Conservation (phyloP, 1,139 yeast species). For the Hanseniaspora sp. region DNA sequence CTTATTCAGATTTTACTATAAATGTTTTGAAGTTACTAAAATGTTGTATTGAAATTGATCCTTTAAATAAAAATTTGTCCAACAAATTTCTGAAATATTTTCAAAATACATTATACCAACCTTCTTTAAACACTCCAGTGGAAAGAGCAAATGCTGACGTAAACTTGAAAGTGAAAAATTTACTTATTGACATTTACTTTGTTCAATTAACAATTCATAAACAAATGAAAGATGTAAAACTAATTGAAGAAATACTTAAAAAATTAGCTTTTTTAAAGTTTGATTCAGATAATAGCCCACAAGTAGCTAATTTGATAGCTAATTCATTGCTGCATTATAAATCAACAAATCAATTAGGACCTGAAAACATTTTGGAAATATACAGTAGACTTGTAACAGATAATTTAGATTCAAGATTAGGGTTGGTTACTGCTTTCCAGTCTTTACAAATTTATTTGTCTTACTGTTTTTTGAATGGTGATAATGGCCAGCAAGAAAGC, state of each 20-base stretch:
- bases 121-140: slow-evolving; percentile 18
- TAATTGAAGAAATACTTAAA: slow-evolving; percentile 13
- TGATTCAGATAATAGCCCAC: slow-evolving; percentile 1
- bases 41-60: slow-evolving; percentile 22
- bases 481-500: too few species aligned
- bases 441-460: slow-evolving; percentile 6
- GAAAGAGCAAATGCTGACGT: slow-evolving; percentile 20
- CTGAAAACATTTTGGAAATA: slow-evolving; percentile 19
- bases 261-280: slow-evolving; percentile 2
- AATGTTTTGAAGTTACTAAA: slow-evolving; percentile 23
- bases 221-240: slow-evolving; percentile 22
- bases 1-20: slow-evolving; percentile 25
- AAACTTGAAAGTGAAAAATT: slow-evolving; percentile 24
- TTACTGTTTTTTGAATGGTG: background rate
- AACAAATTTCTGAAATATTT: slow-evolving; percentile 21
- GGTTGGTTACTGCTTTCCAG: slow-evolving; percentile 4
- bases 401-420: slow-evolving; percentile 12
- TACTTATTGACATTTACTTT: slow-evolving; percentile 22
- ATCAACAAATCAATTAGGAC: slow-evolving; percentile 14
- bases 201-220: slow-evolving; percentile 21
- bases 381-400: slow-evolving; percentile 17
- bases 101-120: slow-evolving; percentile 22
- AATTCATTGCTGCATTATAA: slow-evolving; percentile 3
- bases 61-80: slow-evolving; percentile 18
- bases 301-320: slow-evolving; percentile 5